Conservation (phyloP, 2,329 filamentous ascomycete genomes). For the Emergomyces africanus region DNA sequence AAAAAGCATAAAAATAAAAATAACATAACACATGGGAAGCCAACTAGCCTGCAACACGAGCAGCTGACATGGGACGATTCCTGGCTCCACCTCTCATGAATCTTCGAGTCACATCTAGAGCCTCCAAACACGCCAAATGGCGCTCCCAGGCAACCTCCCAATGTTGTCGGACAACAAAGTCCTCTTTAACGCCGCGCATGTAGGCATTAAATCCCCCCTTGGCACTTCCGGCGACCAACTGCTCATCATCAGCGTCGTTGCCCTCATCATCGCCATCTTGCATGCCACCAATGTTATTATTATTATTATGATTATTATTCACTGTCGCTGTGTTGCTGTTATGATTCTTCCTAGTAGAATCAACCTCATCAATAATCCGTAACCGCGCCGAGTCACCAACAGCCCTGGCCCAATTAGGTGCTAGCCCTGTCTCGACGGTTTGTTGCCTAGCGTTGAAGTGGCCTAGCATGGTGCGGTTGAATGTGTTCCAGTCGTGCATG, state of each 20-base stretch:
- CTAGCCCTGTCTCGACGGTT: slow-evolving; percentile 33
- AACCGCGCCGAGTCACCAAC: slow-evolving; percentile 34
- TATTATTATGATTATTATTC: too few species aligned
- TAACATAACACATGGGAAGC: not conserved
- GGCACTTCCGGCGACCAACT: slow-evolving; percentile 17
- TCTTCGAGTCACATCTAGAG: slow-evolving; percentile 16
- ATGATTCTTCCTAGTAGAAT: not conserved
- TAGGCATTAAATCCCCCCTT: slow-evolving; percentile 34
- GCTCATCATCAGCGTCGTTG: slow-evolving; percentile 19
- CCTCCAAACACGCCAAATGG: slow-evolving; percentile 31
- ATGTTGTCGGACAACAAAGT: slow-evolving; percentile 32
- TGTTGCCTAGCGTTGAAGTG: slow-evolving; percentile 44
- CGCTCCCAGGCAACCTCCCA: slow-evolving; percentile 37
- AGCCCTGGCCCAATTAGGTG: slow-evolving; percentile 39
- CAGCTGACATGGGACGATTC: not conserved
- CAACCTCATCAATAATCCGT: slow-evolving; percentile 14
- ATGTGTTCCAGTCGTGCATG: slow-evolving; percentile 43
- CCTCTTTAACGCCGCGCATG: slow-evolving; percentile 33
- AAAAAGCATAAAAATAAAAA: not conserved
- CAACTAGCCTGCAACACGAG: not conserved
- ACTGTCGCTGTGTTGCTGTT: not conserved
- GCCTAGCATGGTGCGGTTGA: slow-evolving; percentile 41
- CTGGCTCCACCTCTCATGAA: slow-evolving; percentile 8
- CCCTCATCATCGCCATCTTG: slow-evolving; percentile 10
- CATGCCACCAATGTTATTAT: too few species aligned